Evolutionary conservation across 2,329 filamentous ascomycete species (phyloP).

Genomic region (Pseudogymnoascus sp.): DNA sequence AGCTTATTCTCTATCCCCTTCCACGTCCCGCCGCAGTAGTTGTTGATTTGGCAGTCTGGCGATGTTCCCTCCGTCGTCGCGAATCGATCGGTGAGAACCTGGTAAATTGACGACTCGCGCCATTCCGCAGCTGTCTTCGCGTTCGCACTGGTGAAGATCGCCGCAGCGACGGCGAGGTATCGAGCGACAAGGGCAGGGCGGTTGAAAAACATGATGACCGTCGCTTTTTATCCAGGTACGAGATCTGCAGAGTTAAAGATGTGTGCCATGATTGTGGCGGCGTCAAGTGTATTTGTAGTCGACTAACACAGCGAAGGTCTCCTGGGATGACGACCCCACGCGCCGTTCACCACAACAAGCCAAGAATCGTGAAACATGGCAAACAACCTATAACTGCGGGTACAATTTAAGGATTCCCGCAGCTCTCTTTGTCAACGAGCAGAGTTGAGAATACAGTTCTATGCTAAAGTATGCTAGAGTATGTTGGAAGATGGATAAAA

Average conservation of each 20-base stretch:
- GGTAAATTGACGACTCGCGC: conserved; percentile 33
- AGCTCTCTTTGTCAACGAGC: neutral
- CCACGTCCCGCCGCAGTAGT: conserved; percentile 44
- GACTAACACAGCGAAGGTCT: neutral
- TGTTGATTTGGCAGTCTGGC: conserved; percentile 12
- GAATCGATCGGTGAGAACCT: conserved; percentile 37
- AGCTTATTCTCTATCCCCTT: conserved; percentile 39
- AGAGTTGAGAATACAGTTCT: neutral
- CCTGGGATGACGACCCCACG: neutral
- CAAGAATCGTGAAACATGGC: neutral
- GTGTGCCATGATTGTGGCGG: neutral
- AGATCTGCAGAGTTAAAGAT: neutral
- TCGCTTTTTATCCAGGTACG: neutral
- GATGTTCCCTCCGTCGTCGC: conserved; percentile 28
- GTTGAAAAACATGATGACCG: neutral
- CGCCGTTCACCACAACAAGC: neutral
- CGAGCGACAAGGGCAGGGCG: neutral
- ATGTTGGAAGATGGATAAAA: neutral
- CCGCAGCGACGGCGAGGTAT: neutral
- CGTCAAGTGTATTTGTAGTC: neutral
- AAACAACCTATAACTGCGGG: neutral
- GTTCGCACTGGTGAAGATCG: neutral
- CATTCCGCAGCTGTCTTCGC: conserved; percentile 20
- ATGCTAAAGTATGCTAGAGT: neutral
- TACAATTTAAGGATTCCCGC: neutral